Conservation (phyloP, 2,329 filamentous ascomycete genomes). For the Fusarium abutilonis region DNA sequence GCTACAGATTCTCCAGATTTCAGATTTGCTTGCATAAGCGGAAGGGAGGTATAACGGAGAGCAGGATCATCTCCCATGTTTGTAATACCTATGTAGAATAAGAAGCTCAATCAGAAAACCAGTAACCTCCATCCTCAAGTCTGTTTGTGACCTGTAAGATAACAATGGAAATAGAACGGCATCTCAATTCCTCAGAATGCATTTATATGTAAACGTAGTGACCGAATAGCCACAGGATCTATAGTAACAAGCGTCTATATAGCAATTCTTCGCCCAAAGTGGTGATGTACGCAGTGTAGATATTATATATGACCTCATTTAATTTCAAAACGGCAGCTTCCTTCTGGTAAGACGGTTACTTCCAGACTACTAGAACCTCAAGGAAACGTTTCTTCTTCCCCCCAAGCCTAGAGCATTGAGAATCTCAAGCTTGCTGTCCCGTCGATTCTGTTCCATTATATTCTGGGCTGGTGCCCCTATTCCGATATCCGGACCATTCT, state of each 20-base stretch:
- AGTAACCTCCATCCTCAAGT: neutral
- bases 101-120: neutral
- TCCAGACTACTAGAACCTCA: neutral
- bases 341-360: neutral
- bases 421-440: no score
- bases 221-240: neutral
- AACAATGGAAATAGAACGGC: no score
- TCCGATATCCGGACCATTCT: neutral
- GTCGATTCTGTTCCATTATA: no score
- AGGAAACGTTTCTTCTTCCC: neutral
- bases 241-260: neutral
- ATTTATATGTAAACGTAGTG: neutral
- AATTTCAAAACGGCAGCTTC: neutral
- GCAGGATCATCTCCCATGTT: conserved; percentile 1
- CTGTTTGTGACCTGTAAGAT: neutral
- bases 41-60: conserved; percentile 5
- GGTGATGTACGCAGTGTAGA: neutral
- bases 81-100: conserved; percentile 8
- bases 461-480: no score
- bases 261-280: neutral
- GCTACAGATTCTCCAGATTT: conserved; percentile 4
- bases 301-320: conserved; percentile 1
- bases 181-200: neutral
- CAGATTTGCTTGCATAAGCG: conserved; percentile 3
- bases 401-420: no score